Base-by-base conservation (phyloP, 2,329 filamentous ascomycete species). In the Pleomassaria siparia region DNA sequence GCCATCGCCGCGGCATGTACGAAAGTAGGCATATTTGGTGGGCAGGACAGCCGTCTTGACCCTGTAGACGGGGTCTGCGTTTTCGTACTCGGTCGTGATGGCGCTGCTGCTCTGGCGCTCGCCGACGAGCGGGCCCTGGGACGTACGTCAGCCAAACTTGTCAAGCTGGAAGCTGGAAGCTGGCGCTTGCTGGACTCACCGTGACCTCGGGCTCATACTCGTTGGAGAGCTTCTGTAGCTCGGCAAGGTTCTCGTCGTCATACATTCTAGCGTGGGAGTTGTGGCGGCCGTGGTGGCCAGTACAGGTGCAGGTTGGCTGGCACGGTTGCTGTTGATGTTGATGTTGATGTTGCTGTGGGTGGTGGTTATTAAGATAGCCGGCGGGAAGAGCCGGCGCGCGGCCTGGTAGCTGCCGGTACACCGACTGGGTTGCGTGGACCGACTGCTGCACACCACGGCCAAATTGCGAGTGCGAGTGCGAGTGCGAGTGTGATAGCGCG, bases 1-100 rank as follows among this genome's bases (percentile, higher is more conserved):
- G 49, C 94, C 94, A 74, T 97, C 92, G 44, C 94, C 92, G 71
- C 88, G 86, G 69, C 96, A 84, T 10, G 86, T 86, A 46, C 94
- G 89, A 67, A 92, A 96, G 67, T 91, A 86, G 16, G 89, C 88
- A 71, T 95, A 96, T 47, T 87, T 89, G 60, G 86, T 80, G 6
- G 91, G 87, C 45, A 99, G 80, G 16, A 85, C 92, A 66, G 83
- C 81, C 40, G 91, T 96, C 77, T 97, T 97, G 49, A 87, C 82
- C 42, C 91, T 85, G 69, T 89, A 95, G 54, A 89, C 77, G 5
- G 86, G 84, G 69, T 97, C 91, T 52, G 90, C 91, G 71, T 88
- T 87, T 51, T 90, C 88, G 74, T 96, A 97, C 70, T 96, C 89
- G 54, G 86, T 80, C 13, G 88, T 85, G 65, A 99, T 90, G 56